phyloP scores from a whole-genome alignment of 176 grass and related monocot genomes.

The barley (Hordeum vulgare) region DNA sequence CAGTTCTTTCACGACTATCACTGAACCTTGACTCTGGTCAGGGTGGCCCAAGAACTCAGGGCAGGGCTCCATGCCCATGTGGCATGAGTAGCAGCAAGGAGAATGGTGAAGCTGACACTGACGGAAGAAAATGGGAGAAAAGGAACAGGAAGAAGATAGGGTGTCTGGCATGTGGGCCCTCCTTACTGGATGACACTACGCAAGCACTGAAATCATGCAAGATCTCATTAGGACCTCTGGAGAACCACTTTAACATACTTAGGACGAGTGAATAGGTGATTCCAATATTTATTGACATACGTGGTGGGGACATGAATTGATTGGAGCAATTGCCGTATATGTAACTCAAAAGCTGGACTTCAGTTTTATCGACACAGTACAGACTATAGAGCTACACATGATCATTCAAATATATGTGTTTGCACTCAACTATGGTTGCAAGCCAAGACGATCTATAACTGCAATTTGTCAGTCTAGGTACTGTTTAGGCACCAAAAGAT shows the following conservation, averaged over 20 bases:
- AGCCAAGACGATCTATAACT: not conserved
- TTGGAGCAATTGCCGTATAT: not conserved
- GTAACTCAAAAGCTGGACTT: not conserved
- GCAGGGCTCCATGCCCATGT: not conserved
- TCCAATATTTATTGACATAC: not conserved
- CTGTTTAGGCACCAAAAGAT: not conserved
- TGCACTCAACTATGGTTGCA: not conserved
- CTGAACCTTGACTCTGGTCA: not conserved
- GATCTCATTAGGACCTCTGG: too few relatives aligned
- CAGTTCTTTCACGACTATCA: not conserved
- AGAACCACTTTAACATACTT: too few relatives aligned
- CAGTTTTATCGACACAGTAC: not conserved
- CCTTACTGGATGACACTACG: not conserved
- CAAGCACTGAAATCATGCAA: not conserved
- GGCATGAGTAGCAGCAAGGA: not conserved
- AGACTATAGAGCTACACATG: not conserved
- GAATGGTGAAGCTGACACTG: not conserved
- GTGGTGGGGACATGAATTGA: not conserved
- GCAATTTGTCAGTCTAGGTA: not conserved
- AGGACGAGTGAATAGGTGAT: not conserved
- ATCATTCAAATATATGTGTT: constrained; percentile 1
- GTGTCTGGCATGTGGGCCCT: not conserved
- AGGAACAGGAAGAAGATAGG: not conserved
- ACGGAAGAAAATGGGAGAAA: not conserved
- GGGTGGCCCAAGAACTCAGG: not conserved